Percentiles rank a stretch among this genome's conserved stretches.
Evolutionary conservation across 2,329 filamentous ascomycete species (phyloP).

Genomic region (Claviceps pusilla): DNA sequence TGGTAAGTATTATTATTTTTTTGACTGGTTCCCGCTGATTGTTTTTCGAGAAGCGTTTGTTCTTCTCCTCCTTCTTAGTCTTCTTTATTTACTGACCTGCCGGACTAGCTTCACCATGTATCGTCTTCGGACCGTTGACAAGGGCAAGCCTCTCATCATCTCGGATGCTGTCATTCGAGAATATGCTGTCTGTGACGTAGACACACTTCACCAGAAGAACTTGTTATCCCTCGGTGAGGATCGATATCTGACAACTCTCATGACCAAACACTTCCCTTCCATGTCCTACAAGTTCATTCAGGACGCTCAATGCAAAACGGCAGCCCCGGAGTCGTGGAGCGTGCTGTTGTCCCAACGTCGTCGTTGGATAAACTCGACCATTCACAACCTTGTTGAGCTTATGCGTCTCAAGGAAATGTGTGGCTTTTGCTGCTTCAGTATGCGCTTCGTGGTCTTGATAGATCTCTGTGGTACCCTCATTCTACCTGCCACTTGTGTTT

Average conservation of each 20-base stretch:
- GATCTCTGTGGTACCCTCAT: constrained; percentile 88
- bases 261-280: constrained; percentile 91
- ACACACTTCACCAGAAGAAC: constrained; percentile 96
- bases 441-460: constrained; percentile 91
- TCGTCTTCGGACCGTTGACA: constrained; percentile 81
- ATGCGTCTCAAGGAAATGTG: constrained; percentile 86
- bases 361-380: constrained; percentile 98
- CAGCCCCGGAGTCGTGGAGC: constrained; percentile 85
- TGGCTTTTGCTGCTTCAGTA: constrained; percentile 96
- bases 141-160: constrained; percentile 87
- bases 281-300: constrained; percentile 96
- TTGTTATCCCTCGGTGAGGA: constrained; percentile 86
- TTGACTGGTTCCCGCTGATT: constrained; percentile 11
- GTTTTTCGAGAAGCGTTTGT: too few relatives aligned
- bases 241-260: constrained; percentile 90
- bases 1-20: constrained; percentile 49
- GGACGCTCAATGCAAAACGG: constrained; percentile 84
- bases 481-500: constrained; percentile 74
- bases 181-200: constrained; percentile 76
- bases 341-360: constrained; percentile 93
- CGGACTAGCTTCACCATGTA: constrained; percentile 88
- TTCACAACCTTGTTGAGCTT: constrained; percentile 88
- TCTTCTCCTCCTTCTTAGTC: neutral
- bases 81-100: constrained; percentile 20
- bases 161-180: constrained; percentile 76